Evolutionary conservation across 768 basidiomycete species (phyloP).

Genomic region (Coprinopsis marcescibilis): DNA sequence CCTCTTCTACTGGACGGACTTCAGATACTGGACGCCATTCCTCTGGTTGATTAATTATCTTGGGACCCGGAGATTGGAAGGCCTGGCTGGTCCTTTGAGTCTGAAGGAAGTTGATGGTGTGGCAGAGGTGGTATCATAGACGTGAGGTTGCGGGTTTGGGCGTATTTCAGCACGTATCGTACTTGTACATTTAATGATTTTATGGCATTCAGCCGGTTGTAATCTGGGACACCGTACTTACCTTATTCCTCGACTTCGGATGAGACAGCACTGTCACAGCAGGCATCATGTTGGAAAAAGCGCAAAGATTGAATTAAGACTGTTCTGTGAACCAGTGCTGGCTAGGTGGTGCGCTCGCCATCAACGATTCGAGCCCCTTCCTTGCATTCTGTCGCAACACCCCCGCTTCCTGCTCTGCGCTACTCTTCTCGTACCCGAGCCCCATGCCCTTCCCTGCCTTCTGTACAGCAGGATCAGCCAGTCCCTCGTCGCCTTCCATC

Average conservation of each 20-base stretch:
- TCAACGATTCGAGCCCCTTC: slow-evolving; percentile 9
- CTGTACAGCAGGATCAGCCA: slow-evolving; percentile 43
- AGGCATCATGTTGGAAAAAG: no score
- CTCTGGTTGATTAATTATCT: slow-evolving; percentile 21
- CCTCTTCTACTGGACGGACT: slow-evolving; percentile 66
- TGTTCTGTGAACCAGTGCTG: no score
- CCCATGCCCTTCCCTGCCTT: slow-evolving; percentile 41
- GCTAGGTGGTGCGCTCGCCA: slow-evolving; percentile 9
- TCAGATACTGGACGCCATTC: slow-evolving; percentile 51
- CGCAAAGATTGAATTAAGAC: no score
- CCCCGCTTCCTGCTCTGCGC: slow-evolving; percentile 5
- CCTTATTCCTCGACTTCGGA: no score
- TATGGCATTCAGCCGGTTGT: no score
- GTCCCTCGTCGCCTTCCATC: slow-evolving; percentile 43
- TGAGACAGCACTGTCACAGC: no score
- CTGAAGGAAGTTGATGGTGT: background rate
- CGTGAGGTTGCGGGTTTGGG: no score
- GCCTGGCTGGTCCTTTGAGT: slow-evolving; percentile 48
- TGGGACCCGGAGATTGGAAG: slow-evolving; percentile 35
- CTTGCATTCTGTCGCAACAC: slow-evolving; percentile 9
- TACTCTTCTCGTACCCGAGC: slow-evolving; percentile 29
- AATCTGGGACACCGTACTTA: no score
- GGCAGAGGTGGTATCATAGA: no score
- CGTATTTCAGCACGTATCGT: no score
- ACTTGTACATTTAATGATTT: no score